These are phyloP conservation scores for Meripilus lineatus DNA, from an alignment of 1,284 basidiomycete genomes.

Conservation along the genomic window DNA sequence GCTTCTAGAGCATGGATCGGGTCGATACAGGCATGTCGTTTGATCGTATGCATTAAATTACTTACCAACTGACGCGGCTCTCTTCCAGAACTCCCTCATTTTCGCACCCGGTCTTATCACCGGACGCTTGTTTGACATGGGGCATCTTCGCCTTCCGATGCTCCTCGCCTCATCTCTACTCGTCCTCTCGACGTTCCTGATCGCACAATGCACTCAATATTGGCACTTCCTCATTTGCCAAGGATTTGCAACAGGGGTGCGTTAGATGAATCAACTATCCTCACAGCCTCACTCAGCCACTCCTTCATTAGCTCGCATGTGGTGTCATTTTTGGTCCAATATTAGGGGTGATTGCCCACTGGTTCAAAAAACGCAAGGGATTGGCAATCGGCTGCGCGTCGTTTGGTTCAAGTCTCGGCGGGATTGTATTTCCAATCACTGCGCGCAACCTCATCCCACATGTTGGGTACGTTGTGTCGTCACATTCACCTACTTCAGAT, in stretches of 20 bases:
- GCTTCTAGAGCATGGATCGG: conserved; percentile 69
- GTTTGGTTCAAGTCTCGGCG: conserved; percentile 39
- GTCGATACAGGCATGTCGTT: conserved; percentile 48
- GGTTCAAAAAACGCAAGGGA: conserved; percentile 40
- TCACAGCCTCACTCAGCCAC: conserved; percentile 8
- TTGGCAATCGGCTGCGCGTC: conserved; percentile 39
- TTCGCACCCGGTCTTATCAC: conserved; percentile 44
- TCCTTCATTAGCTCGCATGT: conserved; percentile 20
- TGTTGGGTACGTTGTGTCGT: conserved; percentile 25
- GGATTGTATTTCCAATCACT: conserved; percentile 38
- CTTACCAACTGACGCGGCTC: conserved; percentile 5
- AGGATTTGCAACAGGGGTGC: conserved; percentile 40
- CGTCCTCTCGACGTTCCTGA: conserved; percentile 41
- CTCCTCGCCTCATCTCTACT: conserved; percentile 29
- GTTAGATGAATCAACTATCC: conserved; percentile 14
- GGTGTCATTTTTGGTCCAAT: conserved; percentile 42
- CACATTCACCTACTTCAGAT: background rate
- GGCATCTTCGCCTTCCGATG: conserved; percentile 39
- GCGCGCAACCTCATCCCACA: conserved; percentile 34
- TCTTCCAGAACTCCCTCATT: conserved; percentile 36
- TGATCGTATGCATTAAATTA: background rate
- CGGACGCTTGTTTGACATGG: conserved; percentile 52
- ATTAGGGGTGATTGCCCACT: conserved; percentile 40
- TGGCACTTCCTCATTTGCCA: conserved; percentile 52
- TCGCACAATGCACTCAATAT: conserved; percentile 44